Base-by-base conservation (phyloP, 768 basidiomycete species). In the Krasilnikovozyma curviuscula region DNA sequence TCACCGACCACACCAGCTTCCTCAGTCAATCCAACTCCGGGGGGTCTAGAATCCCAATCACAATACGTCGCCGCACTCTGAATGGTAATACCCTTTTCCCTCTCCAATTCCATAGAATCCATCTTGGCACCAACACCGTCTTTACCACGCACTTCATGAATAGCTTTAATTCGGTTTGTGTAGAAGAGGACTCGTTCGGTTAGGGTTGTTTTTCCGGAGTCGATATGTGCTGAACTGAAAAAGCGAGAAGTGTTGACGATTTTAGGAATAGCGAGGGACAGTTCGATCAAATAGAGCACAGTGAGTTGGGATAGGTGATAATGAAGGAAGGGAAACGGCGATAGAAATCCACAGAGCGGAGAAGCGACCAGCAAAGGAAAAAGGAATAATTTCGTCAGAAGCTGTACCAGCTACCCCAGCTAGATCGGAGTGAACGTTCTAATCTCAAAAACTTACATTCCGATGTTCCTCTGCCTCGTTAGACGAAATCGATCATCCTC, bases 31-130 rank as follows among this genome's bases (percentile, higher is more conserved):
- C 47, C 48, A 16, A 56, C 27, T 50, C 71, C 71, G 18, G 77
- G 74, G 43, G 77, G 69, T 3, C 68, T 72, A 0, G 82, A 73
- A 48, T 81, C 73, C 93, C 93, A 98, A 62, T 97, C 91, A 57
- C 86, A 91, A 66, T 89, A 98, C 0, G 93, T 97, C 1, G 93
- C 93, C 3, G 93, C 93, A 59, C 83, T 88, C 66, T 98, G 93
- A 54, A 98, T 98, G 29, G 93, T 98, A 58, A 98, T 98, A 32
- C 93, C 93, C 68, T 98, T 97, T 66, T 97, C 93, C 40, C 91
- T 73, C 64, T 98, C 93, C 4, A 98, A 70, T 54, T 98, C 93
- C 93, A 98, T 98, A 57, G 81, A 84, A 65, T 98, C 93, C 93
- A 98, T 98, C 70, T 98, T 98, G 7, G 93, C 93, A 44, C 93